Evolutionary conservation across 1,284 basidiomycete species (phyloP).

Genomic region (Afroboletus lepidellus): DNA sequence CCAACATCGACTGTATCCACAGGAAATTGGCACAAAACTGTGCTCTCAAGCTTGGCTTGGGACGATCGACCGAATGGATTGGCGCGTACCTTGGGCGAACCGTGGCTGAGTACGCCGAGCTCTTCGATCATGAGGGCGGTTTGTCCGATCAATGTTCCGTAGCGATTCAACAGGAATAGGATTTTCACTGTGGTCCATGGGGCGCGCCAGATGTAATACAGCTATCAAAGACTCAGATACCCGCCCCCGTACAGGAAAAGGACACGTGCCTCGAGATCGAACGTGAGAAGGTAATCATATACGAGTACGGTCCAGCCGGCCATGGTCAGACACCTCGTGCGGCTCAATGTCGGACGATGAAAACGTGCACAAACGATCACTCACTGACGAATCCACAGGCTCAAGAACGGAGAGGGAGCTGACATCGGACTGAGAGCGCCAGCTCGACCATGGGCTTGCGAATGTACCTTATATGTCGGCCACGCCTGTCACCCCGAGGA

Average conservation of each 20-base stretch:
- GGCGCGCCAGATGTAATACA: constrained; percentile 16
- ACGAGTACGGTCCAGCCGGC: constrained; percentile 9
- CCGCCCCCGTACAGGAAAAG: background rate
- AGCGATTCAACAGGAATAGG: constrained; percentile 10
- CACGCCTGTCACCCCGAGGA: too few species aligned
- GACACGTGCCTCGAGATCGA: constrained; percentile 13
- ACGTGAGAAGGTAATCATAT: constrained; percentile 19
- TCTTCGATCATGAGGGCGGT: background rate
- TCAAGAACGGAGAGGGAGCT: too few species aligned
- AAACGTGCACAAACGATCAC: too few species aligned
- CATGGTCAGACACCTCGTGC: background rate
- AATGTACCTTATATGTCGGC: too few species aligned
- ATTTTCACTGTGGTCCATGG: constrained; percentile 13
- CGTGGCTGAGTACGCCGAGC: background rate
- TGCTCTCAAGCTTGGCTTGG: background rate
- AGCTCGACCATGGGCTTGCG: too few species aligned
- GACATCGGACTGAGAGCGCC: too few species aligned
- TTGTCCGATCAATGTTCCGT: constrained; percentile 7
- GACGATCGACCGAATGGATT: background rate
- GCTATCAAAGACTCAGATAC: background rate
- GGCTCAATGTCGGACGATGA: too few species aligned
- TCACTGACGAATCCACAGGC: too few species aligned
- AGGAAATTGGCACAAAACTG: constrained; percentile 2
- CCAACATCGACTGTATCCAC: background rate
- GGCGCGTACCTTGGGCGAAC: background rate